Percentiles rank a stretch among this genome's conserved stretches.
Evolutionary conservation across 2,329 filamentous ascomycete genomes (phyloP).

Genomic region (Rhytidhysteron rufulum): DNA sequence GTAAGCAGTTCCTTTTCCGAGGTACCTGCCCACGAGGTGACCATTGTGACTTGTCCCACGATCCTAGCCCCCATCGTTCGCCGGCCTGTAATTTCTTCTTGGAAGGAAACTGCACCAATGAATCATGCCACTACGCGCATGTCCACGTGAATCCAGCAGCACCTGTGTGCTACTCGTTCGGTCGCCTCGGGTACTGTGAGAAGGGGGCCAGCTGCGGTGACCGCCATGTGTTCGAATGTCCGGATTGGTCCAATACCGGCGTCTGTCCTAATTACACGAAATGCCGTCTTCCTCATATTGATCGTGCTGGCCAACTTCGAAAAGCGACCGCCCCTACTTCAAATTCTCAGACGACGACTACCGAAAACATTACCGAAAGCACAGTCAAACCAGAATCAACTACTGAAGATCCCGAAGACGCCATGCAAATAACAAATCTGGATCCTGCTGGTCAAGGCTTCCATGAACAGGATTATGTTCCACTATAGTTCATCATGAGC

Average conservation of each 20-base stretch:
- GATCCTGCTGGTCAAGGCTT: too few relatives aligned
- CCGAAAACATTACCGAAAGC: too few relatives aligned
- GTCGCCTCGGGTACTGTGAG: conserved; percentile 81
- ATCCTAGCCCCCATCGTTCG: conserved; percentile 75
- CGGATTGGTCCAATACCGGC: conserved; percentile 89
- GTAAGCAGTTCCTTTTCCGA: conserved; percentile 80
- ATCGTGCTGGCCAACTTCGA: conserved; percentile 76
- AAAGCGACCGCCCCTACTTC: conserved; percentile 50
- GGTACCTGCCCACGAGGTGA: conserved; percentile 73
- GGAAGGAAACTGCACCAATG: conserved; percentile 83
- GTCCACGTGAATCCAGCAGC: conserved; percentile 72
- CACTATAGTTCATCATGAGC: too few relatives aligned
- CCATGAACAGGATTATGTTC: too few relatives aligned
- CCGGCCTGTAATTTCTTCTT: conserved; percentile 88
- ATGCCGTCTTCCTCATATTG: conserved; percentile 83
- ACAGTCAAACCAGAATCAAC: too few relatives aligned
- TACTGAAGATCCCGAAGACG: too few relatives aligned
- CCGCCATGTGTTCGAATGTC: conserved; percentile 89
- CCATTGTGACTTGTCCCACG: conserved; percentile 87
- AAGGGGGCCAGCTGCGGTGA: conserved; percentile 73
- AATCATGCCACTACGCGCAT: conserved; percentile 83
- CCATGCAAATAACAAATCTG: too few relatives aligned
- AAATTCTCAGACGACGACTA: too few relatives aligned
- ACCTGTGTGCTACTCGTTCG: conserved; percentile 80
- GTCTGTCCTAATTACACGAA: conserved; percentile 73